phyloP scores from a whole-genome alignment of 345 rosid genomes.

The Eucalyptus regnans region DNA sequence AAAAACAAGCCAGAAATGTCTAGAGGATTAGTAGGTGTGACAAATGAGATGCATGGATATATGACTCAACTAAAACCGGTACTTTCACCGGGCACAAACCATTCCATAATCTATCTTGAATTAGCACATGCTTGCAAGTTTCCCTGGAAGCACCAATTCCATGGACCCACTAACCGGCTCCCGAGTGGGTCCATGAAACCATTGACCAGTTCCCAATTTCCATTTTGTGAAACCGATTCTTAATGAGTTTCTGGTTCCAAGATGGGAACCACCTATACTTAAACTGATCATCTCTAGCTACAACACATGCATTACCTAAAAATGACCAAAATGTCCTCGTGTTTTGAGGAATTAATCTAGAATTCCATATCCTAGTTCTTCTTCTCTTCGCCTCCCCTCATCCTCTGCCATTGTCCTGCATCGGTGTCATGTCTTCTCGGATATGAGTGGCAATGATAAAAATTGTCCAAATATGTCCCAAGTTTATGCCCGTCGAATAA shows the following conservation, averaged over 20 bases:
- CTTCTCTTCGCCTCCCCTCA: background rate
- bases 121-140: background rate
- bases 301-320: background rate
- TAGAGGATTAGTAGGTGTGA: no score
- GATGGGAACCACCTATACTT: no score
- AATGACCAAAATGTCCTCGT: background rate
- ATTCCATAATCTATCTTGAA: background rate
- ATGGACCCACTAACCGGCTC: background rate
- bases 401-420: background rate
- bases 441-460: background rate
- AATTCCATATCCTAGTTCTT: background rate
- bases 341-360: background rate
- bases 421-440: background rate
- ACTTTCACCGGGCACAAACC: background rate
- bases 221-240: no score
- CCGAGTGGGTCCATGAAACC: no score
- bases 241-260: no score
- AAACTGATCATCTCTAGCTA: background rate
- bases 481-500: background rate
- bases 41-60: background rate
- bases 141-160: background rate
- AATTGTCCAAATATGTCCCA: no score
- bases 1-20: no score
- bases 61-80: no score
- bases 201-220: accelerated